Conservation (phyloP, 495 filamentous ascomycete species). For the Rhypophila decipiens region DNA sequence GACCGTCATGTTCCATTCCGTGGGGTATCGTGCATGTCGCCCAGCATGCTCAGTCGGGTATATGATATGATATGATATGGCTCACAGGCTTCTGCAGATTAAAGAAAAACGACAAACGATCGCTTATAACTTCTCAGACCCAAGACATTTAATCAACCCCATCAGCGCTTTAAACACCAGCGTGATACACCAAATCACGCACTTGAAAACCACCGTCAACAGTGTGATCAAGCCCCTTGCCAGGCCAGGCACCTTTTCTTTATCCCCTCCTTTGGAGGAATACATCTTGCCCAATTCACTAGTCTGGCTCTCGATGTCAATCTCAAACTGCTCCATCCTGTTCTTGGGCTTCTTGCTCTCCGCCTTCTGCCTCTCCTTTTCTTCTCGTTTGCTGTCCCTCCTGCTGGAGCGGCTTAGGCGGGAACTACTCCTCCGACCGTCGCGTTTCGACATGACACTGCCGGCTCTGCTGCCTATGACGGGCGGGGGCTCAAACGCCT, state of each 20-base stretch:
- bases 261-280: constrained; percentile 22
- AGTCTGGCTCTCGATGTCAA: constrained; percentile 50
- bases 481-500: constrained; percentile 50
- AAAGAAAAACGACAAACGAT: neutral
- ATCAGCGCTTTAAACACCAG: constrained; percentile 37
- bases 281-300: constrained; percentile 34
- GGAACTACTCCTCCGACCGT: constrained; percentile 19
- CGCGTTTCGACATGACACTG: constrained; percentile 9
- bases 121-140: constrained; percentile 29
- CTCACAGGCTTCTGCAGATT: no score
- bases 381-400: constrained; percentile 15
- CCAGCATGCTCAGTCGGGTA: no score
- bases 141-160: constrained; percentile 34
- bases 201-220: constrained; percentile 37
- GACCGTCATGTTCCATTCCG: no score
- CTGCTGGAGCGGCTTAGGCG: constrained; percentile 18
- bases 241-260: constrained; percentile 35
- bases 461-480: constrained; percentile 16
- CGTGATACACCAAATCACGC: constrained; percentile 39
- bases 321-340: constrained; percentile 47
- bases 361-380: constrained; percentile 11
- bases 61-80: no score
- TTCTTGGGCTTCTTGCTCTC: constrained; percentile 22
- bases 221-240: constrained; percentile 33
- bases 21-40: no score